Evolutionary conservation across 768 basidiomycete genomes (phyloP), one percentile per base, ranked within the genome.

Genomic region (Psilocybe subaeruginosa): DNA sequence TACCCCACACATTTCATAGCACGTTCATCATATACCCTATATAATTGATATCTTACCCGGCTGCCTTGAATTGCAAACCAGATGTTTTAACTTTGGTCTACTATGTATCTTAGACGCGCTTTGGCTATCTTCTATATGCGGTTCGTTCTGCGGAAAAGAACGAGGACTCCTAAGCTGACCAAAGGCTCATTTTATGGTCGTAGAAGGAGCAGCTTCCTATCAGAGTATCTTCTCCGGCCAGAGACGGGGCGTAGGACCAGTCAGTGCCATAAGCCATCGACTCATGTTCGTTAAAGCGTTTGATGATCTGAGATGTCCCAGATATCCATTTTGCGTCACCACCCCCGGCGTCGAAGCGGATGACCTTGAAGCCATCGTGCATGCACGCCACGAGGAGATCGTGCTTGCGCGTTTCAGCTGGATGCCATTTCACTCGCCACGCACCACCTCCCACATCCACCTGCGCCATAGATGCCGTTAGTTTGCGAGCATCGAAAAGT

Each of bases 401-500:
- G 39, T 82, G 68, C 63, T 81, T 83, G 48, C 95, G 83, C n/a
- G 69, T 66, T 2, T 80, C 64, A 4, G 83, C 84, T 6, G 96
- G 95, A 74, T 99, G 95, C 94, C 95, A 99, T 73, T 97, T 95
- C 60, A 94, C 88, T 16, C 97, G 85, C 97, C 97, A 99, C 9
- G 87, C 92, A 2, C 97, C 97, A 11, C 97, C 97, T 9, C 93
- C 94, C 2, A 93, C 87, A 59, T 90, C 82, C 27, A 83, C 84
- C 52, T 82, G 76, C 0, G 76, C 70, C 11, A 98, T 64, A 0
- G 92, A 85, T 3, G 71, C 71, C 3, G 80, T 70, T 3, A 85
- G 85, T 51, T 87, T 90, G 3, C 97, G 88, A 0, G 78, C 80
- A 74, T 99, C 97, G 71, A 94, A 97, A 3, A 98, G 73, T 2